phyloP scores from a whole-genome alignment of 495 filamentous ascomycete genomes.

The Penicillium ucsense region DNA sequence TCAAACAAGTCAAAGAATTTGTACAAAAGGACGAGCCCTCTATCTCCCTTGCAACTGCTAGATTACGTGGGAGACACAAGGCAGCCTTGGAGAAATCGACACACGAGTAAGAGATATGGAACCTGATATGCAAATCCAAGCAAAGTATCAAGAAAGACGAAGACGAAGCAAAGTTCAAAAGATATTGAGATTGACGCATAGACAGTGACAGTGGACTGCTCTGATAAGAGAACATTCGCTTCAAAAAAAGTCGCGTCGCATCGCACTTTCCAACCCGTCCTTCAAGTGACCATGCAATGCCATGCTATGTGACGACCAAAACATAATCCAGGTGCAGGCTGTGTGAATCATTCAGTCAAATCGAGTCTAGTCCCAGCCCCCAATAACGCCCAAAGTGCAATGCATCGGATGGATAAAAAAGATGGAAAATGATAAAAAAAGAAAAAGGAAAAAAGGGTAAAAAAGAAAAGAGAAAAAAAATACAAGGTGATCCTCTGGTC shows the following conservation, averaged over 20 bases:
- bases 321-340: slow-evolving; percentile 22
- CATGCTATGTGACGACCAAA: slow-evolving; percentile 22
- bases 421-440: slow-evolving; percentile 13
- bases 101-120: no score
- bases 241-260: slow-evolving; percentile 15
- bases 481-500: slow-evolving; percentile 4
- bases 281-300: slow-evolving; percentile 18
- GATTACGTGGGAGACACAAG: no score
- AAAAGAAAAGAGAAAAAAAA: slow-evolving; percentile 1
- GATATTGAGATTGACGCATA: background rate
- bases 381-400: slow-evolving; percentile 25
- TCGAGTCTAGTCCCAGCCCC: slow-evolving; percentile 26
- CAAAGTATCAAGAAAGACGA: background rate
- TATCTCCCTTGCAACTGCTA: no score
- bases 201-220: slow-evolving; percentile 18
- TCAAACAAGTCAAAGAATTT: no score
- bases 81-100: no score
- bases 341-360: slow-evolving; percentile 23
- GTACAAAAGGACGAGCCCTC: no score
- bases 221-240: slow-evolving; percentile 11
- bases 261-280: slow-evolving; percentile 19
- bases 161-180: slow-evolving; percentile 1
- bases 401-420: slow-evolving; percentile 22
- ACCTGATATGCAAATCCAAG: background rate
- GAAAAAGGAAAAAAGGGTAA: background rate